Conservation (phyloP, 768 basidiomycete genomes). For the Hygrocybe coccinea region DNA sequence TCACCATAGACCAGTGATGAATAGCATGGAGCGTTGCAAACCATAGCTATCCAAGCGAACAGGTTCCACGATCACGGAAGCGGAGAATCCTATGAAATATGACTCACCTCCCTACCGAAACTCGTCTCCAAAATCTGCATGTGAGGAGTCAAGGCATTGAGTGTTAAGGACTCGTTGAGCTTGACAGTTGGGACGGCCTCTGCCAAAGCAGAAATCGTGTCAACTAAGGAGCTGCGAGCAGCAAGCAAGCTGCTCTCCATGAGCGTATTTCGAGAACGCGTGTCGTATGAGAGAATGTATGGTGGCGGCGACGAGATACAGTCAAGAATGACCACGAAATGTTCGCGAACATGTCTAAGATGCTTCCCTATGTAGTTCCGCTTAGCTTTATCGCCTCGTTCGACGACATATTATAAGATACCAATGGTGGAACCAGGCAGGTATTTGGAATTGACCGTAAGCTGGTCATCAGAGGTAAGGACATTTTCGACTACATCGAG, state of each 20-base stretch:
- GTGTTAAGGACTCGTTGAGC: constrained; percentile 55
- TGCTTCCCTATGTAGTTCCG: constrained; percentile 61
- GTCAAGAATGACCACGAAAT: constrained; percentile 65
- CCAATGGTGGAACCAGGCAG: constrained; percentile 88
- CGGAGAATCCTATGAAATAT: background rate
- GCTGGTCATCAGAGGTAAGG: constrained; percentile 63
- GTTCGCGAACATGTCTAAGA: constrained; percentile 78
- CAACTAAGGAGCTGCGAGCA: constrained; percentile 53
- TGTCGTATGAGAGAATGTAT: constrained; percentile 68
- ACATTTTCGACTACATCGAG: constrained; percentile 65
- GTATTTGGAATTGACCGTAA: constrained; percentile 61
- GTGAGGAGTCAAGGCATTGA: constrained; percentile 79
- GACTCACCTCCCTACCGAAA: constrained; percentile 71
- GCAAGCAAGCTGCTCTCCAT: constrained; percentile 68
- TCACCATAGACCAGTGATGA: constrained; percentile 88
- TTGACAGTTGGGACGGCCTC: constrained; percentile 44
- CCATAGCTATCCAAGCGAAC: constrained; percentile 58
- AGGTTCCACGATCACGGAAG: background rate
- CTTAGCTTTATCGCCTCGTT: constrained; percentile 2
- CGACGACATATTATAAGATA: constrained; percentile 25
- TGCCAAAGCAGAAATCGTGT: constrained; percentile 54
- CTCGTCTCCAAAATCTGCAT: constrained; percentile 72
- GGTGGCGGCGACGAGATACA: constrained; percentile 43
- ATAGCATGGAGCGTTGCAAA: constrained; percentile 82
- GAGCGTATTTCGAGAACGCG: constrained; percentile 70